These are phyloP conservation scores for Cucumis hystrix DNA, from an alignment of 306 rosid species.

Conservation along the genomic window DNA sequence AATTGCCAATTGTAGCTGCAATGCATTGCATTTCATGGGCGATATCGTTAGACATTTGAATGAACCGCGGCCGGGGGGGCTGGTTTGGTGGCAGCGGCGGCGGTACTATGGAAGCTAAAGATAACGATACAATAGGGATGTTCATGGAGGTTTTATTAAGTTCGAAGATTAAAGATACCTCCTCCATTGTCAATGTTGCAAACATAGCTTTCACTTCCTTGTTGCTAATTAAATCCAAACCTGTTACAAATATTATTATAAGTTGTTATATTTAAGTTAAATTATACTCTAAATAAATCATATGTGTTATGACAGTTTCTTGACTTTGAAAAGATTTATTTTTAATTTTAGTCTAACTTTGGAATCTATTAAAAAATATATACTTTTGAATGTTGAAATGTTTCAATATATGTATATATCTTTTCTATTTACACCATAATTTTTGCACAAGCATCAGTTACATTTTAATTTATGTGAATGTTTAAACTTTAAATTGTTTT, in stretches of 20 bases:
- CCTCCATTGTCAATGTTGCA: conserved; percentile 30
- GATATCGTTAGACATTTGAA: conserved; percentile 33
- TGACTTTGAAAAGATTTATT: no score
- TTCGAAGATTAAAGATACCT: conserved; percentile 24
- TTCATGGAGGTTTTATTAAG: neutral
- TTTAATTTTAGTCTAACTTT: no score
- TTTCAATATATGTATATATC: no score
- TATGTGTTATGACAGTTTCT: no score
- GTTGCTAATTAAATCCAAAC: conserved; percentile 18
- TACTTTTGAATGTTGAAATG: no score
- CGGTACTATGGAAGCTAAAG: conserved; percentile 17
- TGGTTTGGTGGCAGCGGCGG: conserved; percentile 6
- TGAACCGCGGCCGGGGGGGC: conserved; percentile 9
- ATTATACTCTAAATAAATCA: no score
- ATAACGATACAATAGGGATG: conserved; percentile 31
- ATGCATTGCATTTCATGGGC: conserved; percentile 31
- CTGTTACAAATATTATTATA: conserved; percentile 7
- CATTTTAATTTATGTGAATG: no score
- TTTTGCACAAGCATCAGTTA: no score
- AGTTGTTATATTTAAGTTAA: no score
- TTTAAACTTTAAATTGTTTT: no score
- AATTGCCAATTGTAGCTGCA: conserved; percentile 32
- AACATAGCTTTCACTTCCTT: conserved; percentile 29
- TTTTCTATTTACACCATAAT: no score
- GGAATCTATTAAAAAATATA: no score